Conservation (phyloP, 495 filamentous ascomycete species). For the Cenococcum geophilum region DNA sequence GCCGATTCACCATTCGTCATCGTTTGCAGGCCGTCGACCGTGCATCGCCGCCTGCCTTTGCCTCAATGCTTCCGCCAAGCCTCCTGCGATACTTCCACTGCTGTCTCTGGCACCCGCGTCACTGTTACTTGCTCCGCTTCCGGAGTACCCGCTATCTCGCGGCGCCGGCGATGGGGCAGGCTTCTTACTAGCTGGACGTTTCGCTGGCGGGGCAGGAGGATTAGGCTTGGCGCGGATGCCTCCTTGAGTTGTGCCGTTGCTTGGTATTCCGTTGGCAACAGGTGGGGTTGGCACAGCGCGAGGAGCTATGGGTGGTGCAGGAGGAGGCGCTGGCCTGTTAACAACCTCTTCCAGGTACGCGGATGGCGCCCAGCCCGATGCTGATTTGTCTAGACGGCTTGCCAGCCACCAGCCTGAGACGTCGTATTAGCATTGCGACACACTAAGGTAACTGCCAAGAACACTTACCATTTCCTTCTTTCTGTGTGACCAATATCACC, state of each 20-base stretch:
- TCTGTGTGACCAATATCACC: conserved; percentile 75
- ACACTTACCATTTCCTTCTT: conserved; percentile 80
- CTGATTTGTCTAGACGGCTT: conserved; percentile 54
- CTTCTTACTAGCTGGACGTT: conserved; percentile 71
- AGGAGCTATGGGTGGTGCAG: conserved; percentile 39
- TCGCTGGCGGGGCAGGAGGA: conserved; percentile 77
- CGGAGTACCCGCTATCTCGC: conserved; percentile 45
- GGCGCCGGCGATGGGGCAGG: conserved; percentile 56
- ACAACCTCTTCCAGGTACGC: conserved; percentile 82
- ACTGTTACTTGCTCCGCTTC: conserved; percentile 56
- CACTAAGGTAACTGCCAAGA: neutral
- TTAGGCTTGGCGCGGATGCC: conserved; percentile 60
- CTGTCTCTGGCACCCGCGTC: conserved; percentile 51
- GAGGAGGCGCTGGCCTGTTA: conserved; percentile 33
- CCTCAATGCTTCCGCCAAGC: conserved; percentile 74
- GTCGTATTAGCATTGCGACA: conserved; percentile 2
- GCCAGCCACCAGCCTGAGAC: conserved; percentile 86
- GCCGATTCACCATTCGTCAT: conserved; percentile 56
- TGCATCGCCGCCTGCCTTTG: conserved; percentile 67
- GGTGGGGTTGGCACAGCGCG: conserved; percentile 49
- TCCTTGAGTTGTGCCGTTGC: conserved; percentile 44
- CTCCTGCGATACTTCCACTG: conserved; percentile 63
- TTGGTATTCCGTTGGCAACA: conserved; percentile 29
- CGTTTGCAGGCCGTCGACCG: conserved; percentile 53
- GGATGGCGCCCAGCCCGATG: conserved; percentile 87